A percentile compares a stretch with the other conserved stretches of the same genome.
phyloP scores from a whole-genome alignment of 2,329 filamentous ascomycete genomes.

The Neospermospora avenae region DNA sequence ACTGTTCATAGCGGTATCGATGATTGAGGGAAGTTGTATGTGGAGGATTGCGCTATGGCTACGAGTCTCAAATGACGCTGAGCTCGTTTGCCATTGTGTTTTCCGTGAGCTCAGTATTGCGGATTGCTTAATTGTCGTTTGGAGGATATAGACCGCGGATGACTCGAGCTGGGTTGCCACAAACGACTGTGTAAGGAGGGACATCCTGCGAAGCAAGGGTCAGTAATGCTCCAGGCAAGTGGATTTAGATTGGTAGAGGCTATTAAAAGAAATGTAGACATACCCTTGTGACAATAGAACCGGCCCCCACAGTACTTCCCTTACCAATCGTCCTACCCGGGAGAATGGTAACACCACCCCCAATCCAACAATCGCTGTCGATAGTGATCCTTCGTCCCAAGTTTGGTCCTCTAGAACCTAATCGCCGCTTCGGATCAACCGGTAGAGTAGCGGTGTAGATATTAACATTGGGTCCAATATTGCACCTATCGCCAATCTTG shows the following conservation, averaged over 20 bases:
- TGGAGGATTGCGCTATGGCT: neutral
- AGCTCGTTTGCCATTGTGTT: neutral
- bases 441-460: slow-evolving; percentile 75
- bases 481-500: slow-evolving; percentile 72
- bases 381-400: slow-evolving; percentile 71
- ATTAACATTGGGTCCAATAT: slow-evolving; percentile 81
- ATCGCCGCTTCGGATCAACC: slow-evolving; percentile 68
- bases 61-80: no score
- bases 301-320: slow-evolving; percentile 50
- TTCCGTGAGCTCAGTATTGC: neutral
- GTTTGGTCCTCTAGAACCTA: slow-evolving; percentile 70
- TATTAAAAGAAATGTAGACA: slow-evolving; percentile 27
- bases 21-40: neutral
- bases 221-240: neutral
- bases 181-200: slow-evolving; percentile 35
- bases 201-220: slow-evolving; percentile 30
- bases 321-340: slow-evolving; percentile 52
- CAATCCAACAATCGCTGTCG: slow-evolving; percentile 68
- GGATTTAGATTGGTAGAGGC: neutral
- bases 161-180: slow-evolving; percentile 35
- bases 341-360: slow-evolving; percentile 58
- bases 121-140: neutral
- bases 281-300: slow-evolving; percentile 53
- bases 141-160: slow-evolving; percentile 29
- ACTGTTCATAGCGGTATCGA: neutral